Conservation (phyloP, 1,139 yeast species). For the Taphrina communis region DNA sequence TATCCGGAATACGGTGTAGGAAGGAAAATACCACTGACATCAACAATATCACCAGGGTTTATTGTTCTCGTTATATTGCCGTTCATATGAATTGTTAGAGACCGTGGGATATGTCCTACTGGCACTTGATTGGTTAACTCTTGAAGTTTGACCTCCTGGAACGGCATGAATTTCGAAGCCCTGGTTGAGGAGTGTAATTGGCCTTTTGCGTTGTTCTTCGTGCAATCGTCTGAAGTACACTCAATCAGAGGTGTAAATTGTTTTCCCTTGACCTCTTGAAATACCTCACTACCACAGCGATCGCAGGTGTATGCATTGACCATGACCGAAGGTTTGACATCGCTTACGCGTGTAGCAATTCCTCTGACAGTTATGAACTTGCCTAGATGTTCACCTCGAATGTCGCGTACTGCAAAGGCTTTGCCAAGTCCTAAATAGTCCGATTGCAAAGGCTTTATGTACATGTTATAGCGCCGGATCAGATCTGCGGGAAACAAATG, state of each 20-base stretch:
- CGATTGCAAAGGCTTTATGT: slow-evolving; percentile 77
- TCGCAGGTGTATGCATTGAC: slow-evolving; percentile 98
- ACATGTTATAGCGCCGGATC: slow-evolving; percentile 82
- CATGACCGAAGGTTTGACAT: slow-evolving; percentile 88
- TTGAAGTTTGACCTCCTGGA: slow-evolving; percentile 94
- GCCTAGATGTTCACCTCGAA: slow-evolving; percentile 83
- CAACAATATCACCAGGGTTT: slow-evolving; percentile 95
- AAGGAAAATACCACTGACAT: slow-evolving; percentile 86
- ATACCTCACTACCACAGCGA: slow-evolving; percentile 93
- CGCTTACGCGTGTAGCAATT: slow-evolving; percentile 92
- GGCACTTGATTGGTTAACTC: slow-evolving; percentile 97
- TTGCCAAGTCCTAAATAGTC: slow-evolving; percentile 56
- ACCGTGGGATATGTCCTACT: slow-evolving; percentile 94
- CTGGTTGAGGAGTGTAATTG: slow-evolving; percentile 91
- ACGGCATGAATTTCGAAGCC: slow-evolving; percentile 92
- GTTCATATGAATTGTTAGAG: slow-evolving; percentile 79
- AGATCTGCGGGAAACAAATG: slow-evolving; percentile 78
- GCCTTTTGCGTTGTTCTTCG: slow-evolving; percentile 79
- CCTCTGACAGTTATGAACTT: slow-evolving; percentile 89
- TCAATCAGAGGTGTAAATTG: slow-evolving; percentile 84
- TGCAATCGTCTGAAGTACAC: slow-evolving; percentile 83
- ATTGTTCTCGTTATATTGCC: slow-evolving; percentile 87
- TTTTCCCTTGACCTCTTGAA: slow-evolving; percentile 88
- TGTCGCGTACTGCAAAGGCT: slow-evolving; percentile 85
- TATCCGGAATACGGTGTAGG: slow-evolving; percentile 97